These are phyloP conservation scores for Asterionellopsis glacialis DNA, from an alignment of 108 stramenopile species.

Conservation along the genomic window DNA sequence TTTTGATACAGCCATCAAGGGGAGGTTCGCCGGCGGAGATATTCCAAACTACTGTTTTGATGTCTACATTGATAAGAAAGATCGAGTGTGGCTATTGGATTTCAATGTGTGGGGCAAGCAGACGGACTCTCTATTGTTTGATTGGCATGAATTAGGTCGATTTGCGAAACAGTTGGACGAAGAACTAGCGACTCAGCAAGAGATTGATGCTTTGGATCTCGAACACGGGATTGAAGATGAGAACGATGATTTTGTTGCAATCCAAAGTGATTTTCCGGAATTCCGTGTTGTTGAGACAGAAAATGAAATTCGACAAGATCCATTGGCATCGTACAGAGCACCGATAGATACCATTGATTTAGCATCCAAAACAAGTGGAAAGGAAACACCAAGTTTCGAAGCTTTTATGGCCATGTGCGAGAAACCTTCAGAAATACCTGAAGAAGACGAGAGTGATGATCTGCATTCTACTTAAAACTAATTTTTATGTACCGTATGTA, in stretches of 20 bases:
- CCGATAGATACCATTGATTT: slow-evolving; percentile 77
- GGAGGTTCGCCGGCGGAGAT: slow-evolving; percentile 33
- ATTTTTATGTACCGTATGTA: too few species aligned
- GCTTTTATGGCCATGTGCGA: slow-evolving; percentile 72
- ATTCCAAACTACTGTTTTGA: slow-evolving; percentile 63
- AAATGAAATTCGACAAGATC: slow-evolving; percentile 66
- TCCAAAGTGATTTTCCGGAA: slow-evolving; percentile 14
- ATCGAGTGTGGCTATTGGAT: slow-evolving; percentile 82
- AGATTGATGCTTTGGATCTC: too few species aligned
- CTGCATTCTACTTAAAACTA: too few species aligned
- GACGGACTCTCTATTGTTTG: slow-evolving; percentile 77
- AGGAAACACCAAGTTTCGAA: slow-evolving; percentile 43
- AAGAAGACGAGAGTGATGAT: too few species aligned
- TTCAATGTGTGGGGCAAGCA: slow-evolving; percentile 78
- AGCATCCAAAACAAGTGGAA: slow-evolving; percentile 31
- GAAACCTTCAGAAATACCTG: slow-evolving; percentile 30
- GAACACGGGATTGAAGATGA: not conserved
- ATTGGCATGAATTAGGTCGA: slow-evolving; percentile 61
- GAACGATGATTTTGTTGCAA: slow-evolving; percentile 1
- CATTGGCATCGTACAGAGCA: slow-evolving; percentile 72
- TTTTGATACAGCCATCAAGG: slow-evolving; percentile 37
- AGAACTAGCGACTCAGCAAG: not conserved
- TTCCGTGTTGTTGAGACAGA: slow-evolving; percentile 66
- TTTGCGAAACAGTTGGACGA: not conserved
- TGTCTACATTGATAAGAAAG: slow-evolving; percentile 76